A percentile compares a stretch with the other conserved stretches of the same genome.
phyloP scores from a whole-genome alignment of 75 land plant genomes.

The Picea glauca region DNA sequence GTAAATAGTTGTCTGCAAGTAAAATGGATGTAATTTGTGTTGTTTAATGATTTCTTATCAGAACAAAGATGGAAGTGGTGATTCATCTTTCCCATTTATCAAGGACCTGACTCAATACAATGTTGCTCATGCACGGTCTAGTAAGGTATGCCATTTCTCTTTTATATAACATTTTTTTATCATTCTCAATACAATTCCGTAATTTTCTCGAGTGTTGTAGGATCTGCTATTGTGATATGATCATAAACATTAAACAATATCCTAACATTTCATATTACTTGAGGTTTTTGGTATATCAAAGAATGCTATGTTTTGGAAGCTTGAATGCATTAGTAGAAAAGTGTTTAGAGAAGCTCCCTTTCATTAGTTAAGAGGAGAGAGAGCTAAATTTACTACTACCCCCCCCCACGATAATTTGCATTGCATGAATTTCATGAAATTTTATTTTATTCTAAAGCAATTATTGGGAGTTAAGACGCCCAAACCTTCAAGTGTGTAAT shows the following conservation, averaged over 20 bases:
- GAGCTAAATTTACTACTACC: too few relatives aligned
- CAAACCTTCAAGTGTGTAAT: too few relatives aligned
- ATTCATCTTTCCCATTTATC: slow-evolving; percentile 84
- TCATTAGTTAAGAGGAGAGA: neutral
- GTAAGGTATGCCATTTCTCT: slow-evolving; percentile 55
- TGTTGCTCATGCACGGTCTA: slow-evolving; percentile 88
- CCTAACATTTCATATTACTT: neutral
- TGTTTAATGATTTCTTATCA: slow-evolving; percentile 18
- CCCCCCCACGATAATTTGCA: too few relatives aligned
- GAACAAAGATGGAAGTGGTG: slow-evolving; percentile 92
- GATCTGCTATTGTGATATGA: neutral
- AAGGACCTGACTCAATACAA: slow-evolving; percentile 86
- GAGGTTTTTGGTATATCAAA: neutral
- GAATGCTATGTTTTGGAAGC: neutral
- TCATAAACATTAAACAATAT: neutral
- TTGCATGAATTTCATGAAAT: too few relatives aligned
- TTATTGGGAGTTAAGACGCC: too few relatives aligned
- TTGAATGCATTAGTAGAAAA: neutral
- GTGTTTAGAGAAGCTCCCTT: neutral
- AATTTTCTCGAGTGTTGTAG: neutral
- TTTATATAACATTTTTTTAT: too few relatives aligned
- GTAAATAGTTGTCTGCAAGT: neutral
- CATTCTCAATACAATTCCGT: neutral
- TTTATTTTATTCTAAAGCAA: too few relatives aligned
- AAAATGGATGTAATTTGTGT: neutral